Base-by-base conservation (phyloP, 2,329 filamentous ascomycete genomes). In the Apiospora pterosperma region DNA sequence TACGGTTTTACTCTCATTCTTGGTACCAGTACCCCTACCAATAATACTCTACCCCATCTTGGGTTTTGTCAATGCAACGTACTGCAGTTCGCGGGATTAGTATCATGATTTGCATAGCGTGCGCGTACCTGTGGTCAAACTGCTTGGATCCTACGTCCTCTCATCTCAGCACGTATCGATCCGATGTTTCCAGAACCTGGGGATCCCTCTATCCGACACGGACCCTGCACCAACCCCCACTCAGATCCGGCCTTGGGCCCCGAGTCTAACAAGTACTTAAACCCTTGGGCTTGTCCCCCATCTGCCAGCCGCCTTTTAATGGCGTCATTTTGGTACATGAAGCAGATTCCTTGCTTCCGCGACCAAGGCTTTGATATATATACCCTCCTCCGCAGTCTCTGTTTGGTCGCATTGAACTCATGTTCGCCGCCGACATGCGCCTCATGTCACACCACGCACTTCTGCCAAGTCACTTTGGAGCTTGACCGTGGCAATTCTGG, bases 1-100 rank as follows among this genome's bases (percentile, higher is more conserved):
- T 61, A 61, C 59, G 59, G 41, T 61, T 61, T 34, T 55, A 34
- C 48, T 34, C 48, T 55, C 34, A 55, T 55, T 55, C 48, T 55
- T 55, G 48, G 48, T 34, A 55, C 48, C 28, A 55, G 19, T 55
- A 55, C 48, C 48, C 48, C 34, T 55, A 55, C 48, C 48, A 55
- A 55, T 55, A 55, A 28, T 55, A 55, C 48, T 34, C 48, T 34
- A 55, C 48, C 48, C 28, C 48, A 55, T 55, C 48, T 55, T 55
- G 48, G 48, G 31, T 55, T 55, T 55, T 55, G 48, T 55, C 48
- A 55, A 55, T 55, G 48, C 48, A 23, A 55, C 48, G 34, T 21
- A 19, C 16, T 34, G 48, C 48, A n/a, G 48, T 34, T 34, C 25
- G 48, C 48, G 25, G 48, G 48, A 34, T 55, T 55, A 28, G 48